Evolutionary conservation across 176 grass and related monocot genomes (phyloP).

Genomic region (bread wheat (Triticum aestivum)): DNA sequence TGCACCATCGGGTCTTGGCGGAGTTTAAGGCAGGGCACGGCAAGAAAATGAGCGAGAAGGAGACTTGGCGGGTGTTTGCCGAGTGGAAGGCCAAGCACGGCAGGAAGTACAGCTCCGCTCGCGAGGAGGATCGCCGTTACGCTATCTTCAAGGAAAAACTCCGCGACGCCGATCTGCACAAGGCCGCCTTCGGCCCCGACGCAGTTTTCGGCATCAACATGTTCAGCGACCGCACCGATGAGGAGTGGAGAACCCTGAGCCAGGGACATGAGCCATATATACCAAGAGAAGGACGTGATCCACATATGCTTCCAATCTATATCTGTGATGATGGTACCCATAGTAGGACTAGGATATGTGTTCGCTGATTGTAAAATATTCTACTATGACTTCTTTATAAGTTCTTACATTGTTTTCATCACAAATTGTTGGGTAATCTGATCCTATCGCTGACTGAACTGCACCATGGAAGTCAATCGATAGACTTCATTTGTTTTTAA

Average conservation of each 20-base stretch:
- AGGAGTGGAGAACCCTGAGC: background rate
- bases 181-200: background rate
- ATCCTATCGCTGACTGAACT: background rate
- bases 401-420: background rate
- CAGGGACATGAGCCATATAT: no score
- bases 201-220: background rate
- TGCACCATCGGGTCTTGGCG: background rate
- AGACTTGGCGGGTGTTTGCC: background rate
- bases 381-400: no score
- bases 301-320: no score
- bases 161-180: background rate
- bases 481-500: background rate
- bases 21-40: background rate
- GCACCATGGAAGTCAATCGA: background rate
- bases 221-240: background rate
- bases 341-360: no score
- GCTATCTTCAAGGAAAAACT: background rate
- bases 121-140: background rate
- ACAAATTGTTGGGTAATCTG: background rate
- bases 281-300: no score
- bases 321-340: no score
- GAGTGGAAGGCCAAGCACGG: background rate
- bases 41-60: background rate
- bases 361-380: no score
- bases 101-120: background rate